Base-by-base conservation (phyloP, 345 rosid species). In the Microthlaspi erraticum region DNA sequence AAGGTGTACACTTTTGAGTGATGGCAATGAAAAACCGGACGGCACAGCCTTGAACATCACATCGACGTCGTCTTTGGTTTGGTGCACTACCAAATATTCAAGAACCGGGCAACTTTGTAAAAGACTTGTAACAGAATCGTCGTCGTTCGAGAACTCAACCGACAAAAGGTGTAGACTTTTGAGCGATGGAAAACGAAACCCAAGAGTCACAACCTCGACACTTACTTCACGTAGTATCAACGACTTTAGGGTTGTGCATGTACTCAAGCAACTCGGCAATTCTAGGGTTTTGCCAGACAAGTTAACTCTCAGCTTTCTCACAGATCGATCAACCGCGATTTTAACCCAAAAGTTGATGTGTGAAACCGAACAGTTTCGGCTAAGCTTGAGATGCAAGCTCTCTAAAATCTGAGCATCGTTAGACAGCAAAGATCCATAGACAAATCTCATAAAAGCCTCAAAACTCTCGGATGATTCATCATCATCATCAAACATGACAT, bases 41-140 rank as follows among this genome's bases (percentile, higher is more conserved):
- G 4, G 1, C 32, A 6, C 4, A 20, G 10, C 29, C 19, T 31
- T 2, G n/a, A n/a, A n/a, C n/a, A n/a, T n/a, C n/a, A n/a, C n/a
- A n/a, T n/a, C n/a, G n/a, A n/a, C n/a, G n/a, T n/a, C n/a, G n/a
- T n/a, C n/a, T n/a, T n/a, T n/a, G n/a, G n/a, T n/a, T n/a, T n/a
- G n/a, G n/a, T n/a, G n/a, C n/a, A n/a, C n/a, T n/a, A 64, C 44
- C 56, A 64, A 20, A 20, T 49, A 5, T 34, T 64, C 69, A 49
- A 64, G 58, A 49, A 19, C 9, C 2, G 18, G 20, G 10, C 42
- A 63, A 0, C 0, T 49, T 12, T 7, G 2, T 64, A 65, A 19
- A n/a, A 65, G 23, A 14, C 18, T n/a, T 34, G 29, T 8, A 53
- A 41, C 29, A 26, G 18, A 29, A 29, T 53, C 18, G 9, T 16